Percentiles rank a stretch among this genome's conserved stretches.
Evolutionary conservation across 129 eudicot species (phyloP).

Genomic region (Oenanthe sinensis): DNA sequence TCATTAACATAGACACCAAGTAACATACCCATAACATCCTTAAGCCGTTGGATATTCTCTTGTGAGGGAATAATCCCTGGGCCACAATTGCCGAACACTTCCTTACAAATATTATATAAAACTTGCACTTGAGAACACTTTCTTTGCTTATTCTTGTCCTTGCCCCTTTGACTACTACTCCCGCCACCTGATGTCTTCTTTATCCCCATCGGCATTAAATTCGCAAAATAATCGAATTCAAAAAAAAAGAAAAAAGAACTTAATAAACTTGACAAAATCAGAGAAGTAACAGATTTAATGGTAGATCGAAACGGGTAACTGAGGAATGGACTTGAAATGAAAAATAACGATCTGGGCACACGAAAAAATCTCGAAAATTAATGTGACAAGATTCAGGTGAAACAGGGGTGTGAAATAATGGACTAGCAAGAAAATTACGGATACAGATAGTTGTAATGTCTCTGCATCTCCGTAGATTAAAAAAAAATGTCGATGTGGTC

Average conservation of each 20-base stretch:
- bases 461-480: conserved; percentile 15
- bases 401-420: neutral
- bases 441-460: conserved; percentile 16
- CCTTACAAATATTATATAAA: conserved; percentile 57
- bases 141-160: conserved; percentile 30
- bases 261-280: neutral
- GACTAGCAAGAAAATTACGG: neutral
- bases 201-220: conserved; percentile 38
- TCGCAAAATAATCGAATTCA: conserved; percentile 10
- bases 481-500: neutral
- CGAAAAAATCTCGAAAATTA: too few relatives aligned
- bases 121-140: conserved; percentile 47
- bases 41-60: conserved; percentile 48
- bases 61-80: conserved; percentile 64
- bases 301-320: conserved; percentile 16
- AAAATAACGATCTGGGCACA: neutral
- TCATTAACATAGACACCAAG: neutral
- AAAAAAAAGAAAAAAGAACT: too few relatives aligned
- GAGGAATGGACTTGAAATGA: conserved; percentile 7
- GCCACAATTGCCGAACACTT: conserved; percentile 69
- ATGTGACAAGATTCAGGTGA: neutral
- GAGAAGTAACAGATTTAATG: neutral
- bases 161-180: conserved; percentile 28
- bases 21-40: conserved; percentile 49
- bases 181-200: conserved; percentile 35